Evolutionary conservation across 345 rosid genomes (phyloP), one percentile per base, ranked within the genome.

Genomic region (Durio zibethinus): DNA sequence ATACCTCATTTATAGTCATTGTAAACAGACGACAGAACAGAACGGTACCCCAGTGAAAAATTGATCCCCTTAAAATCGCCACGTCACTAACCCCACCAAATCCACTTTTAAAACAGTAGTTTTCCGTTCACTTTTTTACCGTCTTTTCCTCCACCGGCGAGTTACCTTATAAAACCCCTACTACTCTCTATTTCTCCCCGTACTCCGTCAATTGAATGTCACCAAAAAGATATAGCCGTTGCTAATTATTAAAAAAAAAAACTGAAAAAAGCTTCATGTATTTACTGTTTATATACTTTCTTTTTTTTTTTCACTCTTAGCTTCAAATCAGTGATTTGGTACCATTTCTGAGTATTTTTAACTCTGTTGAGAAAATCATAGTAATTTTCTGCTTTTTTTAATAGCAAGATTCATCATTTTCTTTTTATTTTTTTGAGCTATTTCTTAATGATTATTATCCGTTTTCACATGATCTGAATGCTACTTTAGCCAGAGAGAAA

Each of bases 401-500:
- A 38, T n/a, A n/a, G 3, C 2, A 35, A n/a, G 25, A 35, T 9
- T n/a, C 73, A 43, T 25, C 54, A 38, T 52, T 29, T 31, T 7
- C 5, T 54, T 5, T 6, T n/a, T 56, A 8, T 7, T 50, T 63
- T 56, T 33, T 10, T 35, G 62, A 59, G 27, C 52, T 20, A 62
- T 10, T 76, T 79, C 33, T 35, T 54, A 50, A 36, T 68, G 60
- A 76, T 64, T 36, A 70, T 54, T 38, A 60, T 61, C 76, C 48
- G 36, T 70, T 70, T 25, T 70, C 74, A 70, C 47, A 15, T 35
- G 20, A 52, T 50, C 67, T 77, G 20, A 36, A 45, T 66, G 76
- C 80, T 52, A 14, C 80, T 56, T 72, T 76, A 54, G 47, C 54
- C 74, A 21, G 79, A 73, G 74, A 73, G 27, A 77, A 73, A 61